These are phyloP conservation scores for Penicillium sp. DNA, from an alignment of 2,329 filamentous ascomycete species.

Conservation along the genomic window DNA sequence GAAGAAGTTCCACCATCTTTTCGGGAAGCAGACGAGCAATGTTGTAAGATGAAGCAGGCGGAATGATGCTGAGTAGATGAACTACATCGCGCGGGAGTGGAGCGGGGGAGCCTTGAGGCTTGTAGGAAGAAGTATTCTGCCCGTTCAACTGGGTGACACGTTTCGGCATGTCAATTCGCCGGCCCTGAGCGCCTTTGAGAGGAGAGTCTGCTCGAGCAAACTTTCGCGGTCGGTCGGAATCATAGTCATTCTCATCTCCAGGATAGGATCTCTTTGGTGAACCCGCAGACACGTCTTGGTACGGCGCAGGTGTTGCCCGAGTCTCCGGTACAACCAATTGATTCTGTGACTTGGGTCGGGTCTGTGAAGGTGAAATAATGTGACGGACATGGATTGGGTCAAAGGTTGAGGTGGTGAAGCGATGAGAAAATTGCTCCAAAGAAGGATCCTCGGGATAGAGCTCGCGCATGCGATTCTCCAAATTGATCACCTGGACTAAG, in stretches of 20 bases:
- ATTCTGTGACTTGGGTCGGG: constrained; percentile 54
- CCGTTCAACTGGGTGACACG: constrained; percentile 36
- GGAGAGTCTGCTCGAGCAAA: constrained; percentile 85
- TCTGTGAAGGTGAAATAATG: constrained; percentile 78
- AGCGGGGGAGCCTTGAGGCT: constrained; percentile 52
- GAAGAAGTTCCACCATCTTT: constrained; percentile 67
- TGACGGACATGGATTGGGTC: constrained; percentile 76
- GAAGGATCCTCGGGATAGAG: constrained; percentile 85
- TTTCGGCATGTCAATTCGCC: constrained; percentile 71
- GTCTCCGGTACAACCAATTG: constrained; percentile 20
- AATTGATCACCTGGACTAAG: constrained; percentile 77
- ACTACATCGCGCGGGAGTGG: constrained; percentile 66
- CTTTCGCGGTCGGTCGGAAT: constrained; percentile 72
- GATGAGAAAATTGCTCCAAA: constrained; percentile 66
- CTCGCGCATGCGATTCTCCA: constrained; percentile 88
- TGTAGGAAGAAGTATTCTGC: constrained; percentile 31
- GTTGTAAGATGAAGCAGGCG: constrained; percentile 65
- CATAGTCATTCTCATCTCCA: constrained; percentile 64
- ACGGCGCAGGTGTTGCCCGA: constrained; percentile 32
- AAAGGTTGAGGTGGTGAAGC: constrained; percentile 68
- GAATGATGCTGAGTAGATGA: constrained; percentile 65
- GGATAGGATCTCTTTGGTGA: constrained; percentile 55
- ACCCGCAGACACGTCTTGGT: constrained; percentile 33
- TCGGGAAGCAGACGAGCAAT: constrained; percentile 63
- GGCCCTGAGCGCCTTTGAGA: constrained; percentile 81